Percentiles rank a stretch among this genome's conserved stretches.
phyloP scores from a whole-genome alignment of 2,329 filamentous ascomycete species.

The Ceratocystis cubensis region DNA sequence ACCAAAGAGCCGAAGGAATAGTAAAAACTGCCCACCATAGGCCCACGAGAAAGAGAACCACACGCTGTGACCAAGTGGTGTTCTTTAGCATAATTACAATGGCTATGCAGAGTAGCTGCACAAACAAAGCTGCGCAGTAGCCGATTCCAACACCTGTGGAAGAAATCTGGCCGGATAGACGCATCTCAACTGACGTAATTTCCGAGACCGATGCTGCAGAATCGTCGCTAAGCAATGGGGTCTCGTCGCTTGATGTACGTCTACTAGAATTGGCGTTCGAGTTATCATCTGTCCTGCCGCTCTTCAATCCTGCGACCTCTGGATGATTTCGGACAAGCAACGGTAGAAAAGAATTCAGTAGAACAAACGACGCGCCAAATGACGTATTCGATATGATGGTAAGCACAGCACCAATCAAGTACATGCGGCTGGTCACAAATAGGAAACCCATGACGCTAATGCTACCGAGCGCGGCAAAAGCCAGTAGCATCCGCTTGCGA shows the following conservation, averaged over 20 bases:
- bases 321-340: conserved; percentile 81
- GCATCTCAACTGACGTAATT: conserved; percentile 44
- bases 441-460: conserved; percentile 81
- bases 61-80: conserved; percentile 70
- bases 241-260: conserved; percentile 21
- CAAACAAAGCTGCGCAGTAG: conserved; percentile 71
- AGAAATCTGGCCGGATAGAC: conserved; percentile 79
- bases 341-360: conserved; percentile 89
- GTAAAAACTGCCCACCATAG: conserved; percentile 90
- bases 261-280: conserved; percentile 25
- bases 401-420: conserved; percentile 67
- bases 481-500: conserved; percentile 73
- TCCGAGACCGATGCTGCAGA: background rate
- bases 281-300: conserved; percentile 21
- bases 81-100: conserved; percentile 62
- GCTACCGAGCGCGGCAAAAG: conserved; percentile 74
- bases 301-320: conserved; percentile 24
- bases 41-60: conserved; percentile 79
- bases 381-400: conserved; percentile 88
- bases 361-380: conserved; percentile 87
- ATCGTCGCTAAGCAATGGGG: background rate
- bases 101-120: conserved; percentile 70
- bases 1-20: conserved; percentile 74
- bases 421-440: conserved; percentile 59
- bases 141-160: conserved; percentile 88